Evolutionary conservation across 768 basidiomycete species (phyloP), one percentile per base, ranked within the genome.

Genomic region (Pleurotus cornucopiae): DNA sequence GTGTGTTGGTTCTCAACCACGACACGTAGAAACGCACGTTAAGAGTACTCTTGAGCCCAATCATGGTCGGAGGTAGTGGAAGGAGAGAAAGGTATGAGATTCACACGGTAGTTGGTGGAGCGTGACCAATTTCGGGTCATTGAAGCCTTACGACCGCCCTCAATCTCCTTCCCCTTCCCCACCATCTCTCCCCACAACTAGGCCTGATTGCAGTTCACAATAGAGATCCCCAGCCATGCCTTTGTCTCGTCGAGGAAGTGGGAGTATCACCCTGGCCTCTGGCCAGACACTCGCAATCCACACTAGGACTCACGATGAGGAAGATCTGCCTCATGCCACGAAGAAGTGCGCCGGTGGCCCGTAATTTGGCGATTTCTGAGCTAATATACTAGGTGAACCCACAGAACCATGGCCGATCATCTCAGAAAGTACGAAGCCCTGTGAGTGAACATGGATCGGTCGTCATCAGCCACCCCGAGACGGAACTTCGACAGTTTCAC

Each of bases 371-470:
- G 23, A 5, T 20, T 49, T 47, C 30, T 12, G 52, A 21, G 44
- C 51, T 47, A 38, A 46, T 58, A 39, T 51, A 55, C 13, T 48
- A 18, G 57, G 61, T 61, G 67, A 39, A 14, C 40, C 51, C 11
- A 45, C 7, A 91, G 90, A 77, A 94, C 91, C 49, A 95, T 96
- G 88, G 87, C 89, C 21, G 94, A 96, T 73, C 92, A 95, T 64
- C 80, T 96, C 61, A 80, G 92, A 69, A 93, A 93, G 76, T 92
- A 89, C 64, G 94, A 95, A 74, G 86, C 77, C 64, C 66, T 91
- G 85, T 90, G 71, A 74, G 91, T 82, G 30, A 62, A 62, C 20
- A 47, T 34, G 34, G 30, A 13, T 52, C 9, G n/a, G 46, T 60
- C 46, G 38, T 41, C 20, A 49, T 45, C 38, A 41, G 54, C 45